Evolutionary conservation across 2,329 filamentous ascomycete species (phyloP), one percentile per base, ranked within the genome.

Genomic region (Colletotrichum melonis): DNA sequence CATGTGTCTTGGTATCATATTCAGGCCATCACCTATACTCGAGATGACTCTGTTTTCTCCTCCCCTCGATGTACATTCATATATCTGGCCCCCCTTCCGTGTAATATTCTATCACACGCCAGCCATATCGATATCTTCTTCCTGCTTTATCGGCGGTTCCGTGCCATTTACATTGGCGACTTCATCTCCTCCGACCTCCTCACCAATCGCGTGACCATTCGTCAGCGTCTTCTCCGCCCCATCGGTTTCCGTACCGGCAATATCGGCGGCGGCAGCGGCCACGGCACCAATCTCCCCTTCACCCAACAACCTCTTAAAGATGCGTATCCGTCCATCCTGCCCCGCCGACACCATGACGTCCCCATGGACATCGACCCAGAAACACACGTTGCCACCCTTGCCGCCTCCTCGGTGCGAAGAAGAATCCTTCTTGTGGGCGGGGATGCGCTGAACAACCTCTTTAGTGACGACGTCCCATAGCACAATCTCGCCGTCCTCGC

Each of bases 381-480:
- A 92, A 74, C 90, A 91, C 32, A 92, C 89, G 24, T 88, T 89
- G 42, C 86, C 81, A 16, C 62, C 28, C 42, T 65, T 74, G 19
- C 54, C 66, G 32, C 42, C 30, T n/a, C 63, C 42, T 26, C 24
- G 28, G 30, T 55, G 59, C 38, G 38, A 42, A 42, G 38, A 19
- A 42, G 38, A 42, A 24, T 49, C 38, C 22, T 76, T 88, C 86
- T 49, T 49, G 49, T 89, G 89, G 2, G 83, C 82, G 35, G 80
- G 79, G 9, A 92, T 83, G 16, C 88, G 85, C 86, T 98, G 95
- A 24, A 98, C 85, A 2, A 97, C 85, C 68, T 93, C 91, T 82
- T 98, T 99, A 79, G 88, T 94, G 74, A 90, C 92, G 16, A 98
- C 94, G 78, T 98, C 95, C 97, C 97, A 99, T 67, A 97, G 88